Percentiles rank a stretch among this genome's conserved stretches.
These are phyloP conservation scores for Purpureocillium takamizusanense DNA, from an alignment of 2,329 filamentous ascomycete species.

Conservation along the genomic window DNA sequence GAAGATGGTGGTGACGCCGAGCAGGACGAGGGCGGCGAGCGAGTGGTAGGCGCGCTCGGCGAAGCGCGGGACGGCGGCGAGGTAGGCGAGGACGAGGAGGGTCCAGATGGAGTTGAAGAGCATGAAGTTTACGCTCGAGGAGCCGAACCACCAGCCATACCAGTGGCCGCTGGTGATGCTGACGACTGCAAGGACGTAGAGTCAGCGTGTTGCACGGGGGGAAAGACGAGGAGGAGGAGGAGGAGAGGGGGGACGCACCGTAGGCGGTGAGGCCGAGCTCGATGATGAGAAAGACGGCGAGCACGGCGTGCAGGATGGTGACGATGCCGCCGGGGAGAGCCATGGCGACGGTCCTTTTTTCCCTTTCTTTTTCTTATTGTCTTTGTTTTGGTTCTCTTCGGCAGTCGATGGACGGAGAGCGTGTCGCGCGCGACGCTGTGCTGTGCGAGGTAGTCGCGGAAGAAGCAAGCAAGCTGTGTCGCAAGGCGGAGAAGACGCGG, in stretches of 20 bases:
- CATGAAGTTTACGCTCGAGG: slow-evolving; percentile 62
- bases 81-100: slow-evolving; percentile 59
- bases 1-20: slow-evolving; percentile 70
- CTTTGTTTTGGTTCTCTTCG: no score
- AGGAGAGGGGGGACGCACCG: slow-evolving; percentile 35
- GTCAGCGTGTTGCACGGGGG: background rate
- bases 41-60: slow-evolving; percentile 52
- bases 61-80: slow-evolving; percentile 58
- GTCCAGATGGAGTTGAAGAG: slow-evolving; percentile 76
- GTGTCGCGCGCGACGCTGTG: no score
- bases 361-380: no score
- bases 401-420: no score
- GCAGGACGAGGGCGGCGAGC: slow-evolving; percentile 56
- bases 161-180: slow-evolving; percentile 1
- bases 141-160: slow-evolving; percentile 21
- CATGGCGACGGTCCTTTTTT: no score
- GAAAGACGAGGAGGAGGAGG: background rate
- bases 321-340: slow-evolving; percentile 37
- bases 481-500: no score
- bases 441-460: no score
- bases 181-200: slow-evolving; percentile 4
- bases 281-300: slow-evolving; percentile 61
- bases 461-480: no score
- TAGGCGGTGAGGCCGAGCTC: slow-evolving; percentile 69
- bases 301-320: slow-evolving; percentile 55